Evolutionary conservation across 2,329 filamentous ascomycete species (phyloP).

Genomic region (Talaromyces sp.): DNA sequence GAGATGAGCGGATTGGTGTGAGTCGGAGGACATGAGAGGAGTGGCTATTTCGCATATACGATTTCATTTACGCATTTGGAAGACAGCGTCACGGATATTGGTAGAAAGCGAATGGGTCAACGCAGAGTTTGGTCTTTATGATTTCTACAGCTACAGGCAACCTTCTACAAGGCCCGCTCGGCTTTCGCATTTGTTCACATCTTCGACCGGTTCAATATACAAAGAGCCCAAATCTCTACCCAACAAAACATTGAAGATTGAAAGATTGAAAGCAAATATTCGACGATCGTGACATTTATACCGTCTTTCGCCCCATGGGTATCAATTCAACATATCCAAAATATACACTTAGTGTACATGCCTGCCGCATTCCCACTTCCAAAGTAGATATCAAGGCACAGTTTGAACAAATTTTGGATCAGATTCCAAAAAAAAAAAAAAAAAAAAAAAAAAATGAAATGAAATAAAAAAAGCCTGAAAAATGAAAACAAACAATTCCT

Average conservation of each 20-base stretch:
- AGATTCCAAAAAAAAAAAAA: not conserved
- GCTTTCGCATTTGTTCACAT: not conserved
- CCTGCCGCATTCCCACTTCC: not conserved
- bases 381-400: not conserved
- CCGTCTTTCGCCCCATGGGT: not conserved
- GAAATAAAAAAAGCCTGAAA: not conserved
- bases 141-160: not conserved
- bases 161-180: not conserved
- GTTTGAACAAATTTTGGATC: not conserved
- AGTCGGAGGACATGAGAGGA: conserved; percentile 7
- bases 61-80: too few species aligned
- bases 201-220: not conserved
- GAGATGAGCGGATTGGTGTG: conserved; percentile 43
- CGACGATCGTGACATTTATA: not conserved
- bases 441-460: not conserved
- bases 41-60: too few species aligned
- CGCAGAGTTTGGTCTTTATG: not conserved
- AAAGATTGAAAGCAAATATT: not conserved
- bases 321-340: not conserved
- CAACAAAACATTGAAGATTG: not conserved
- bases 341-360: conserved; percentile 5
- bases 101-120: not conserved
- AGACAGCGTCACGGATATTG: not conserved
- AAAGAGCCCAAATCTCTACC: not conserved
- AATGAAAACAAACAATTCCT: not conserved